Base-by-base conservation (phyloP, 192 early-diverging fungal species). In the Phlyctochytrium planicorne region DNA sequence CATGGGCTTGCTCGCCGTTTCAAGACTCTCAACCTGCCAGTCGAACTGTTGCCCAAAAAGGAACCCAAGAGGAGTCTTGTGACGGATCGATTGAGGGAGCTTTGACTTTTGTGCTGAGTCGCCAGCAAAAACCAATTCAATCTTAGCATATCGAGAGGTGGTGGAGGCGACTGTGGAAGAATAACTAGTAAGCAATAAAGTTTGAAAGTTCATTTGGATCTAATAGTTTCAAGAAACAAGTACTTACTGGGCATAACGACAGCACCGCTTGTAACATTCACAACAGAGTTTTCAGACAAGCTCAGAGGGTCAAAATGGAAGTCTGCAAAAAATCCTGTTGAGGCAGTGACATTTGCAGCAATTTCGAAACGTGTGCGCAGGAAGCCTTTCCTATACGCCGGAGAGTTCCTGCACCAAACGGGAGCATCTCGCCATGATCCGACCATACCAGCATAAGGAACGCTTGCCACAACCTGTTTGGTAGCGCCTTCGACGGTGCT, bases 401-500 rank as follows among this genome's bases (percentile, higher is more conserved):
- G 34, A 6, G 57, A 36, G 59, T 40, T 68, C 14, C 29, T 23
- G n/a, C 4, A 36, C 59, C 37, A 47, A 29, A 68, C 34, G 23
- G 23, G 24, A 3, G 30, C 30, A 30, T n/a, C 35, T 25, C 32
- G 30, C 17, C 20, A 34, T 3, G 34, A 62, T 24, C 70, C 70
- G 20, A 50, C 32, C 33, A 76, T 53, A 35, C 74, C 70, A 10
- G 53, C 61, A 65, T 70, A 75, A 4, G 74, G 73, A 27, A 57
- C 55, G 55, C 6, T 29, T 6, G 55, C 16, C 12, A 29, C 27
- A 62, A 75, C 67, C 2, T 36, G 40, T 3, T 10, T 25, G 20
- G 55, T 57, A 4, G 10, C 16, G 20, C 27, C 20, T 27, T 57
- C 12, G 55, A 10, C 55, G 55, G 16, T 20, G 20, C 27, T 57